Conservation (phyloP, 495 filamentous ascomycete species). For the Hyphodiscus hymeniophilus region DNA sequence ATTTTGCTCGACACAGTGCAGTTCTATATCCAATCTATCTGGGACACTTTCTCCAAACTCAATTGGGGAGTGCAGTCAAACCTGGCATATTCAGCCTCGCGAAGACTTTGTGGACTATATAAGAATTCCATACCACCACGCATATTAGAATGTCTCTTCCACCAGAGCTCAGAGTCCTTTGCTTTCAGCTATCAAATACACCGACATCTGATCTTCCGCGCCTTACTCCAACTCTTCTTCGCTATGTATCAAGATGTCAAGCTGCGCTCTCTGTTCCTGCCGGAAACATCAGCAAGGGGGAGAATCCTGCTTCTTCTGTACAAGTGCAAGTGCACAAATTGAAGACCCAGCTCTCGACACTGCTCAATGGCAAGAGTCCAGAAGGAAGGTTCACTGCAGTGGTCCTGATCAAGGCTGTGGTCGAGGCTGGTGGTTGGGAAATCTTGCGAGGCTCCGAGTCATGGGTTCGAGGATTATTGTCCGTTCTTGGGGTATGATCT, state of each 20-base stretch:
- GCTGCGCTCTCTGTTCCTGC: constrained; percentile 45
- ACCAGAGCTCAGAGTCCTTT: constrained; percentile 49
- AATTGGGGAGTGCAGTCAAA: too few species aligned
- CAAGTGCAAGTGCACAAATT: constrained; percentile 65
- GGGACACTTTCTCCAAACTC: too few species aligned
- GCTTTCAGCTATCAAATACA: constrained; percentile 56
- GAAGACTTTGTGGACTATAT: too few species aligned
- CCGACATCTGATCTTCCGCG: constrained; percentile 55
- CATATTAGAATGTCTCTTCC: constrained; percentile 17
- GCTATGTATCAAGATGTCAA: constrained; percentile 51
- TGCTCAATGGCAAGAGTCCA: constrained; percentile 61
- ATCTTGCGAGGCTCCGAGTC: constrained; percentile 56
- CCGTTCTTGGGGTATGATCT: constrained; percentile 53
- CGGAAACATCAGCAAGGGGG: constrained; percentile 34
- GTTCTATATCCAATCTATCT: too few species aligned
- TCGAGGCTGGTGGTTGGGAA: constrained; percentile 77
- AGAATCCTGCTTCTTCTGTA: constrained; percentile 48
- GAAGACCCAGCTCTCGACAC: constrained; percentile 64
- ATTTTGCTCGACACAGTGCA: too few species aligned
- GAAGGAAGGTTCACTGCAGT: constrained; percentile 71
- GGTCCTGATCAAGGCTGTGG: constrained; percentile 66
- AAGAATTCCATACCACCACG: too few species aligned
- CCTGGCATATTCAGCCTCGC: too few species aligned
- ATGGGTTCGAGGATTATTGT: constrained; percentile 66
- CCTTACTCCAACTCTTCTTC: constrained; percentile 51